Evolutionary conservation across 257 asterid genomes (phyloP).

Genomic region (Penstemon barbatus): DNA sequence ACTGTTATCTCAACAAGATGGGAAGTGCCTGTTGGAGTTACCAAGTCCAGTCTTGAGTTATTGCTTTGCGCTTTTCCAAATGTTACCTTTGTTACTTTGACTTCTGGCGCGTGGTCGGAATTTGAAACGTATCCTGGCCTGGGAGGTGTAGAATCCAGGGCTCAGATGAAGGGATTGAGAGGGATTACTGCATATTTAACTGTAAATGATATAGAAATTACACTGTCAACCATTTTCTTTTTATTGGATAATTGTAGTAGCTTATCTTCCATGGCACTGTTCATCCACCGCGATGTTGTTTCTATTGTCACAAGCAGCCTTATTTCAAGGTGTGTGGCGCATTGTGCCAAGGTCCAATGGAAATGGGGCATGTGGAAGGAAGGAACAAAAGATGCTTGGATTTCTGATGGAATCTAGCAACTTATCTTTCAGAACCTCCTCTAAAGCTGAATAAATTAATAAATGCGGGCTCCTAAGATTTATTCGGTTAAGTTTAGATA

Average conservation of each 20-base stretch:
- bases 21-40: constrained; percentile 40
- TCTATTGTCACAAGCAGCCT: constrained; percentile 52
- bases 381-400: constrained; percentile 62
- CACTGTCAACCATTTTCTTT: constrained; percentile 46
- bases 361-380: constrained; percentile 93
- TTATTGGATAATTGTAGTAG: constrained; percentile 52
- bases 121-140: constrained; percentile 43
- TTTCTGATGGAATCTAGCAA: constrained; percentile 40
- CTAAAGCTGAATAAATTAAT: not conserved
- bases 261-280: constrained; percentile 45
- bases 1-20: constrained; percentile 48
- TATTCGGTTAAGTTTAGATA: not conserved
- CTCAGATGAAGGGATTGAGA: constrained; percentile 52
- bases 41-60: constrained; percentile 48
- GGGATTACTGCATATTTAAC: constrained; percentile 60
- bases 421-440: constrained; percentile 10
- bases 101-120: constrained; percentile 62
- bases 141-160: constrained; percentile 37
- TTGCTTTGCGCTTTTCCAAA: constrained; percentile 52
- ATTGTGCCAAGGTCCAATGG: constrained; percentile 56
- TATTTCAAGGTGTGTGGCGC: constrained; percentile 54
- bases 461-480: not conserved
- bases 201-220: constrained; percentile 54
- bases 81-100: constrained; percentile 54
- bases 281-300: constrained; percentile 65